These are phyloP conservation scores for Tilletia setariae DNA, from an alignment of 1,284 basidiomycete species.

Conservation along the genomic window DNA sequence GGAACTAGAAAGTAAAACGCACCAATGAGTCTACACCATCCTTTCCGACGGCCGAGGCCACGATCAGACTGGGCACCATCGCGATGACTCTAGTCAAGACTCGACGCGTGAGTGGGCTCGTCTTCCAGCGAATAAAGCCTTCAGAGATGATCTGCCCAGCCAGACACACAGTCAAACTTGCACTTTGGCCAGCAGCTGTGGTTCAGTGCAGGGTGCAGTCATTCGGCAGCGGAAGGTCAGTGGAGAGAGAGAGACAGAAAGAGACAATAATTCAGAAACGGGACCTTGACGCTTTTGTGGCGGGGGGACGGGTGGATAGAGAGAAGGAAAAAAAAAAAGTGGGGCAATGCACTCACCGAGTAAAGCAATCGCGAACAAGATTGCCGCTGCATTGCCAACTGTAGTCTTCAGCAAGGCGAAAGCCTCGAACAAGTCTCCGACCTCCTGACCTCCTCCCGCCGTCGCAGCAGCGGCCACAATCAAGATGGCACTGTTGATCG, in stretches of 20 bases:
- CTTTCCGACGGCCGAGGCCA: constrained; percentile 73
- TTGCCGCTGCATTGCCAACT: constrained; percentile 35
- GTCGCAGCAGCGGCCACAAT: constrained; percentile 61
- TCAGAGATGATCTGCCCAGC: constrained; percentile 88
- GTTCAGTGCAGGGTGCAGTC: neutral
- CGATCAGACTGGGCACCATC: constrained; percentile 78
- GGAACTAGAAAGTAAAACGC: neutral
- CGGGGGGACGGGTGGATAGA: no score
- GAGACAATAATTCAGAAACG: no score
- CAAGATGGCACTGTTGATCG: constrained; percentile 75
- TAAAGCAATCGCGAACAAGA: constrained; percentile 50
- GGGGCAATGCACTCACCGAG: constrained; percentile 17
- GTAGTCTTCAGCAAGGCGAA: constrained; percentile 40
- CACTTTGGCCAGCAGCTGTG: constrained; percentile 77
- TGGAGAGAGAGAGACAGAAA: no score
- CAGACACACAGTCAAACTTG: constrained; percentile 85
- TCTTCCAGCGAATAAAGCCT: constrained; percentile 86
- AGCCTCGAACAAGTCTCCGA: constrained; percentile 46
- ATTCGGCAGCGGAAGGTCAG: no score
- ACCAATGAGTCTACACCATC: constrained; percentile 70
- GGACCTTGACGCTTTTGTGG: no score
- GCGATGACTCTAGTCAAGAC: constrained; percentile 78
- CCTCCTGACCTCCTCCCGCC: constrained; percentile 34
- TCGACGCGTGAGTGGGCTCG: constrained; percentile 76
- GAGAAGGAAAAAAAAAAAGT: neutral